Evolutionary conservation across 2,329 filamentous ascomycete species (phyloP), one percentile per base, ranked within the genome.

Genomic region (Davidsoniella virescens): DNA sequence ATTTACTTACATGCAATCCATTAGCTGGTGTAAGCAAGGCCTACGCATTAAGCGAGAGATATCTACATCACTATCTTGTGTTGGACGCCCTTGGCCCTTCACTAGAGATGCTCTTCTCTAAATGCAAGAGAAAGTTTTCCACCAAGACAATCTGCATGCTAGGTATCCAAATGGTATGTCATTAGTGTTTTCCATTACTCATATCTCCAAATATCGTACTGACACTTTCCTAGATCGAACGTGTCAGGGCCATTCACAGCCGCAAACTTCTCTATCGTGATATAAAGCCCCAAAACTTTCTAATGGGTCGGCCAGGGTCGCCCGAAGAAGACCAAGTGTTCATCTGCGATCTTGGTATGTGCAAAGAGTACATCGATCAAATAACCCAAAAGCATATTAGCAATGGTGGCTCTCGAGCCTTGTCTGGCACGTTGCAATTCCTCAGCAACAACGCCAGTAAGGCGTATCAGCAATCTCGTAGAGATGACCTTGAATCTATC

Each of bases 241-340:
- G 51, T n/a, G 38, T 53, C 16, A 38, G 48, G 10, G 45, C 47
- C 36, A 48, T 53, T 14, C 51, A 53, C 38, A 42, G 44, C 12
- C 51, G 47, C 57, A 86, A 84, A 55, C 94, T 92, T 63, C 90
- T 94, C 37, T 87, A 94, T 61, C 78, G 87, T 52, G 87, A 94
- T 62, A 69, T 94, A 29, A 94, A 94, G 62, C 87, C 87, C 2
- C 87, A 82, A 61, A 94, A 94, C 58, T 94, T 87, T 58, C 70
- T 94, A 5, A 67, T 94, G 33, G 47, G 51, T 42, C 47, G 26
- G 23, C 25, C 51, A n/a, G 29, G 42, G 12, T 45, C 46, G 6
- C 41, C 36, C 12, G 47, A 46, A 14, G 44, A 36, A 23, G 18
- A 49, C 33, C 29, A 50, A n/a, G 42, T 53, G 18, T 50, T 42